These are phyloP conservation scores for Cystobasidium ongulense DNA, from an alignment of 768 basidiomycete genomes.

Conservation along the genomic window DNA sequence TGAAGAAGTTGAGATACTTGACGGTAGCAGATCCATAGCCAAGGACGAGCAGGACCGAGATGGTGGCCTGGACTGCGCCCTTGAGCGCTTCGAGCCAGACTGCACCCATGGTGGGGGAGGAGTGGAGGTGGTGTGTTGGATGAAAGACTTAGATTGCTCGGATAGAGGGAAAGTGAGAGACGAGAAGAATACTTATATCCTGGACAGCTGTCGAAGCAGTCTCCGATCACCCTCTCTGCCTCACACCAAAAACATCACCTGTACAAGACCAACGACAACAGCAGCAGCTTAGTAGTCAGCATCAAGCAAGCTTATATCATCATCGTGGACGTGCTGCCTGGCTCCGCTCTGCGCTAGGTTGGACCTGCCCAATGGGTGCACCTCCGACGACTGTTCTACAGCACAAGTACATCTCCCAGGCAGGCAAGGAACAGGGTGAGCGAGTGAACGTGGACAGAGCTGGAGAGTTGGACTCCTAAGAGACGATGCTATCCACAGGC, in stretches of 20 bases:
- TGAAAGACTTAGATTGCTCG: not conserved
- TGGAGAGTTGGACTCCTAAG: not conserved
- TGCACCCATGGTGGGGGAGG: not conserved
- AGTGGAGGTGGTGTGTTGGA: not conserved
- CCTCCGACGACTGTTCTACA: not conserved
- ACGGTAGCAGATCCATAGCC: conserved; percentile 21
- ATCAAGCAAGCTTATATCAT: not conserved
- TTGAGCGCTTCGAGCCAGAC: not conserved
- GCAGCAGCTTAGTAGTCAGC: not conserved
- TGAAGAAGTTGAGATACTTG: conserved; percentile 3
- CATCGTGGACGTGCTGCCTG: not conserved
- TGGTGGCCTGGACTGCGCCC: conserved; percentile 8
- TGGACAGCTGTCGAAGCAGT: no score
- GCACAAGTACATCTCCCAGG: not conserved
- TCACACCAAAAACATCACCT: no score
- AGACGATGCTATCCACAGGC: not conserved
- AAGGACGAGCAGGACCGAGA: conserved; percentile 27
- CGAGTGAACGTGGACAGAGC: not conserved
- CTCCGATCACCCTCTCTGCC: not conserved
- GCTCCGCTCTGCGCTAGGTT: not conserved
- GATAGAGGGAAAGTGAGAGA: no score
- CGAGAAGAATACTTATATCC: no score
- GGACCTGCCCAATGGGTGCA: not conserved
- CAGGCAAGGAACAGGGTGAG: not conserved
- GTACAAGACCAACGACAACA: not conserved